Conservation (phyloP, 2,329 filamentous ascomycete species). For the Sporothrix pallida region DNA sequence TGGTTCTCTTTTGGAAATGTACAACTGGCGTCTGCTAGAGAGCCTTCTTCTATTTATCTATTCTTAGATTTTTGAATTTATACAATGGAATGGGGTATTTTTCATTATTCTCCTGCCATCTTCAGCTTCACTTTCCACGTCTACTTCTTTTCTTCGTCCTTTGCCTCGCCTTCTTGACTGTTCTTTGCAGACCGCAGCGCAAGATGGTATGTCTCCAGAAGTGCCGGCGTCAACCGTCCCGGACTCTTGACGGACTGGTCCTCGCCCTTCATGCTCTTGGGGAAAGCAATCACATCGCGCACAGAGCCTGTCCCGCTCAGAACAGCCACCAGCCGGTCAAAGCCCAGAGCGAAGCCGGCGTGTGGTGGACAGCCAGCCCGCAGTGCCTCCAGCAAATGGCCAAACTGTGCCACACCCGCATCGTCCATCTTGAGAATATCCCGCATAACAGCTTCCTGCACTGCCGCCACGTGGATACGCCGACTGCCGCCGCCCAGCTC, state of each 20-base stretch:
- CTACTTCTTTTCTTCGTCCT: not conserved
- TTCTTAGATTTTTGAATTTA: not conserved
- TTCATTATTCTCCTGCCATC: not conserved
- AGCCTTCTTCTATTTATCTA: not conserved
- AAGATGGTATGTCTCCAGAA: constrained; percentile 57
- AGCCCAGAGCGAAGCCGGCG: constrained; percentile 89
- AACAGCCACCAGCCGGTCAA: constrained; percentile 83
- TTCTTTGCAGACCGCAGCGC: constrained; percentile 1
- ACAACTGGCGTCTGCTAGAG: not conserved
- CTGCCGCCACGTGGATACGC: constrained; percentile 82
- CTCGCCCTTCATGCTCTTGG: constrained; percentile 89
- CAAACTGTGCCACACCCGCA: constrained; percentile 77
- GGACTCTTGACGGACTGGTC: constrained; percentile 84
- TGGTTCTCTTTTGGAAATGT: not conserved
- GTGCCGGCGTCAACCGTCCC: constrained; percentile 65
- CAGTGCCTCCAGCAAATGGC: constrained; percentile 82
- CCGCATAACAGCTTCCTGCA: constrained; percentile 85
- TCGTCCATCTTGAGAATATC: constrained; percentile 80
- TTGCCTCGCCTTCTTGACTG: not conserved
- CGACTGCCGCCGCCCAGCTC: constrained; percentile 92
- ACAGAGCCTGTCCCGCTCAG: constrained; percentile 79
- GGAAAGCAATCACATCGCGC: constrained; percentile 94
- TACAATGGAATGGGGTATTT: constrained; percentile 23
- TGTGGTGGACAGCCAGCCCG: constrained; percentile 90
- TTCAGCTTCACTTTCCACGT: not conserved